Evolutionary conservation across 2,329 filamentous ascomycete species (phyloP).

Genomic region (Pseudohalonectria lignicola): DNA sequence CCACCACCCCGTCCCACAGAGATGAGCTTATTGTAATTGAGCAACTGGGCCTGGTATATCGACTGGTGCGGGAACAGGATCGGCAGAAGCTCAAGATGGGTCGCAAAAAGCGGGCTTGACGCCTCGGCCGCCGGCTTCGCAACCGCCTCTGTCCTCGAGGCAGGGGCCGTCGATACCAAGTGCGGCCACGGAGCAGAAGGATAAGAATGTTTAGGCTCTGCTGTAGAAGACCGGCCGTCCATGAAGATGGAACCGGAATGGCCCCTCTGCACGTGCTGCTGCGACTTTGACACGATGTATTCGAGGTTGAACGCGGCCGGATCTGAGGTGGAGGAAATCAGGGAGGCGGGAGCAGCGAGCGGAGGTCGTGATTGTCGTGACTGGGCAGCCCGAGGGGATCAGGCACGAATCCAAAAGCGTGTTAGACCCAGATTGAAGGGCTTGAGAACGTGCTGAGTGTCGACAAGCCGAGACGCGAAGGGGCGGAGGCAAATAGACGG

Average conservation of each 20-base stretch:
- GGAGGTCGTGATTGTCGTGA: too few relatives aligned
- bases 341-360: too few relatives aligned
- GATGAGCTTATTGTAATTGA: conserved; percentile 56
- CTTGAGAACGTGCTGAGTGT: too few relatives aligned
- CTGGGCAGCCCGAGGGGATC: too few relatives aligned
- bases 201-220: conserved; percentile 37
- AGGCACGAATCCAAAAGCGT: too few relatives aligned
- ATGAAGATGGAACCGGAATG: conserved; percentile 23
- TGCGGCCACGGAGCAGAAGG: conserved; percentile 25
- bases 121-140: conserved; percentile 11
- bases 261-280: too few relatives aligned
- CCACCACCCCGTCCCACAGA: conserved; percentile 36
- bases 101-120: neutral
- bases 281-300: too few relatives aligned
- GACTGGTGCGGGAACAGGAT: conserved; percentile 49
- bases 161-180: conserved; percentile 6
- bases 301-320: too few relatives aligned
- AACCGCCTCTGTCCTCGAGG: conserved; percentile 10
- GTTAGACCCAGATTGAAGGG: too few relatives aligned
- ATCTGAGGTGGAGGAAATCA: too few relatives aligned
- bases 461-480: too few relatives aligned
- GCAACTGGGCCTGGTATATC: conserved; percentile 45
- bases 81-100: conserved; percentile 40
- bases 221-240: conserved; percentile 37
- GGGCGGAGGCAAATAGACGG: too few relatives aligned